Percentiles rank a stretch among this genome's conserved stretches.
Evolutionary conservation across 495 filamentous ascomycete species (phyloP).

Genomic region (Daldinia grandis): DNA sequence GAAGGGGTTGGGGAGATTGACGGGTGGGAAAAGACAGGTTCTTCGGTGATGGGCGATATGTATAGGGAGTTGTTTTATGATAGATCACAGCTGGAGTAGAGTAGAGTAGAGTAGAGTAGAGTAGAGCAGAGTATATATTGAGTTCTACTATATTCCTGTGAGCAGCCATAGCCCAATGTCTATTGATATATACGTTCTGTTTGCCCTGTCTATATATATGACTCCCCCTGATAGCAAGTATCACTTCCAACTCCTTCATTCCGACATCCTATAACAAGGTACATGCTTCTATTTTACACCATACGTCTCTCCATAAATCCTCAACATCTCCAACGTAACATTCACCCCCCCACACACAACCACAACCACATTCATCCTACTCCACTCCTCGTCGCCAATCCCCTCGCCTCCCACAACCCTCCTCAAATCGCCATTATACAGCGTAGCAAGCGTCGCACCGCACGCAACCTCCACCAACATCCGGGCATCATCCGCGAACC

Average conservation of each 20-base stretch:
- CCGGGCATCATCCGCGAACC: slow-evolving; percentile 83
- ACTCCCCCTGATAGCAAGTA: no score
- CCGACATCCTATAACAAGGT: neutral
- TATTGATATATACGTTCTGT: neutral
- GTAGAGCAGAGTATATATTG: neutral
- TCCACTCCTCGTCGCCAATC: slow-evolving; percentile 60
- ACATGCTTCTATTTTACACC: slow-evolving; percentile 29
- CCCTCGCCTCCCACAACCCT: slow-evolving; percentile 64
- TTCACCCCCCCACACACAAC: slow-evolving; percentile 87
- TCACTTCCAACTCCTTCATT: neutral
- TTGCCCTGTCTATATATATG: neutral
- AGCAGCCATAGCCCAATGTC: neutral
- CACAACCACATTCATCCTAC: slow-evolving; percentile 77
- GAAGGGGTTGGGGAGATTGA: slow-evolving; percentile 33
- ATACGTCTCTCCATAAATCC: slow-evolving; percentile 67
- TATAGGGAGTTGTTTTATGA: slow-evolving; percentile 32
- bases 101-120: neutral
- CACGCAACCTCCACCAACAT: slow-evolving; percentile 84
- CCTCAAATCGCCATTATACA: slow-evolving; percentile 71
- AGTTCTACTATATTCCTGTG: neutral
- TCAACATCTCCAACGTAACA: slow-evolving; percentile 72
- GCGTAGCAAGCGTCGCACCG: slow-evolving; percentile 76
- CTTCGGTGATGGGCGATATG: neutral
- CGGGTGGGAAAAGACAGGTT: neutral
- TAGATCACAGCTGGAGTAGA: slow-evolving; percentile 19